Evolutionary conservation across 106 monocot genomes (phyloP).

Genomic region (Dendrobium nobile): DNA sequence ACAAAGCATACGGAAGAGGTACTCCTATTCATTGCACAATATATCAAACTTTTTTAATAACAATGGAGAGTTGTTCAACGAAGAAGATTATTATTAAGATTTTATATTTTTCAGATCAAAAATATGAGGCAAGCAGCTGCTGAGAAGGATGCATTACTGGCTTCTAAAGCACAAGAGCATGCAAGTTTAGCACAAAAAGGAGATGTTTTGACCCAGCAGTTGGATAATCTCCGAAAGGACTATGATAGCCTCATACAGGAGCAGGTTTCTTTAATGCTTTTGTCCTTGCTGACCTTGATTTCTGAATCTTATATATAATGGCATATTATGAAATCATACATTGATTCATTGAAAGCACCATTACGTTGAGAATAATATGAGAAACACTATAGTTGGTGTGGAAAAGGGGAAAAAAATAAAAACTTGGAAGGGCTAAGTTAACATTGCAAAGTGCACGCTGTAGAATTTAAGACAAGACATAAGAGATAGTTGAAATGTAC

Average conservation of each 20-base stretch:
- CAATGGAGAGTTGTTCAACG: not conserved
- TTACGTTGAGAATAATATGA: not conserved
- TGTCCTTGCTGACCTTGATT: not conserved
- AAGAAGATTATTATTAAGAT: not conserved
- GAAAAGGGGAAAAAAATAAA: not conserved
- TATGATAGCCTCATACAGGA: conserved; percentile 29
- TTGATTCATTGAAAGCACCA: not conserved
- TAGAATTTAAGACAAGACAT: not conserved
- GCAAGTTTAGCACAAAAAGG: conserved; percentile 29
- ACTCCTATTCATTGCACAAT: conserved; percentile 3
- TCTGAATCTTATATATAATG: not conserved
- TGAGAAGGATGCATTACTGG: conserved; percentile 42
- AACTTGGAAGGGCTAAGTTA: not conserved
- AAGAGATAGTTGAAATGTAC: not conserved
- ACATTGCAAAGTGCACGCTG: not conserved
- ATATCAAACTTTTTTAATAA: not conserved
- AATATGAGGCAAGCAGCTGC: conserved; percentile 28
- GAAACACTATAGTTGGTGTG: not conserved
- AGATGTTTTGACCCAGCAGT: conserved; percentile 32
- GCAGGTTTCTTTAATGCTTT: conserved; percentile 32
- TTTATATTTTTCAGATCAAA: conserved; percentile 41
- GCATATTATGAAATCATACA: not conserved
- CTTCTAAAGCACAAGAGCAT: conserved; percentile 33
- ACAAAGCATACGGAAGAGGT: conserved; percentile 52
- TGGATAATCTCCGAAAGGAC: conserved; percentile 42